phyloP scores from a whole-genome alignment of 2,329 filamentous ascomycete species.

The Claviceps arundinis region DNA sequence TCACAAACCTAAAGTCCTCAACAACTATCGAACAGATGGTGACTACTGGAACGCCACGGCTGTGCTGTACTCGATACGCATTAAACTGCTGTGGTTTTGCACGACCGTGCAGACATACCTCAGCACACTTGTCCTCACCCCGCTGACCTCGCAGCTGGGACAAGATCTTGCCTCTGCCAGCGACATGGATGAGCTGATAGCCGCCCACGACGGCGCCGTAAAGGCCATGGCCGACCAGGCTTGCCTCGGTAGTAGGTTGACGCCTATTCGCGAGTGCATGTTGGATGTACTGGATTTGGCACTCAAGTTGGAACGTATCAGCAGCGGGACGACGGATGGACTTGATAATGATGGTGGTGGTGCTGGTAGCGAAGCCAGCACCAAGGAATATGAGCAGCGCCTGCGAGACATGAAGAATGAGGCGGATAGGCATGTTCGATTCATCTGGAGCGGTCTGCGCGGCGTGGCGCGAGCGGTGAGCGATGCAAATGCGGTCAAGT shows the following conservation, averaged over 20 bases:
- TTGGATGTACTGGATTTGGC: conserved; percentile 66
- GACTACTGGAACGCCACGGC: conserved; percentile 29
- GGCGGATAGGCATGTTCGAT: conserved; percentile 53
- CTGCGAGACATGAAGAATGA: conserved; percentile 45
- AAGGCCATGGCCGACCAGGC: conserved; percentile 52
- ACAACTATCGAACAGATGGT: conserved; percentile 24
- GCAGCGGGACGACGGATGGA: conserved; percentile 13
- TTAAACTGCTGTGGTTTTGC: conserved; percentile 64
- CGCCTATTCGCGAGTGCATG: conserved; percentile 58
- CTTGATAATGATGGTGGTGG: conserved; percentile 8
- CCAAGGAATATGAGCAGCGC: conserved; percentile 33
- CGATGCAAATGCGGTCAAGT: conserved; percentile 44
- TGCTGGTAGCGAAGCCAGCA: conserved; percentile 10
- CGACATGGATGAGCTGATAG: conserved; percentile 73
- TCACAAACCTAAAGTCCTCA: conserved; percentile 36
- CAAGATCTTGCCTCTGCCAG: conserved; percentile 43
- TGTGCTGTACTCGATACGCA: conserved; percentile 47
- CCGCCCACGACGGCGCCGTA: conserved; percentile 51
- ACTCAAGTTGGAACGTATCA: conserved; percentile 52
- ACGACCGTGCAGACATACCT: conserved; percentile 65
- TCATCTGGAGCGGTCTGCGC: conserved; percentile 59
- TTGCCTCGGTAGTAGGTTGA: conserved; percentile 54
- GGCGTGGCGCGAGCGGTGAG: conserved; percentile 63
- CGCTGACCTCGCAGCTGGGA: conserved; percentile 43
- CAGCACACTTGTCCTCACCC: conserved; percentile 55